Evolutionary conservation across 129 eudicot species (phyloP).

Genomic region (Tagetes erecta): DNA sequence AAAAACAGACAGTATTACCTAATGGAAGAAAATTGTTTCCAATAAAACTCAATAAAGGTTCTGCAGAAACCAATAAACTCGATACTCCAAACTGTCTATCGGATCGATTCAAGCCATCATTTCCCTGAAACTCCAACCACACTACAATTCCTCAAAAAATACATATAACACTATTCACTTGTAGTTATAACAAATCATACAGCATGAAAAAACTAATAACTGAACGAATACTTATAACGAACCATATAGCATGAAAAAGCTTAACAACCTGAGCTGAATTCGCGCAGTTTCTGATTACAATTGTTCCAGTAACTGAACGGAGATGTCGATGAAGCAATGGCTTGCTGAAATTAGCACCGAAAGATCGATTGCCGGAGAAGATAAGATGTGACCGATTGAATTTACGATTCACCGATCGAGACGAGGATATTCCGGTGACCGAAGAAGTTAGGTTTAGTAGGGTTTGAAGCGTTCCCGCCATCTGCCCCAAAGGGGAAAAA

Average conservation of each 20-base stretch:
- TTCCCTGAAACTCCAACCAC: constrained; percentile 47
- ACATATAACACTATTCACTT: constrained; percentile 2
- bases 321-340: constrained; percentile 31
- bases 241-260: constrained; percentile 1
- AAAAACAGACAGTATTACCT: constrained; percentile 43
- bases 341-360: constrained; percentile 3
- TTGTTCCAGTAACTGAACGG: constrained; percentile 34
- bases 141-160: constrained; percentile 22
- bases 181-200: constrained; percentile 5
- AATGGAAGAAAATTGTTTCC: constrained; percentile 72
- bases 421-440: constrained; percentile 36
- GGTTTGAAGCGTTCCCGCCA: constrained; percentile 65
- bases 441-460: constrained; percentile 32
- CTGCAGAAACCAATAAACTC: constrained; percentile 33
- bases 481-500: constrained; percentile 21
- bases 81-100: background rate
- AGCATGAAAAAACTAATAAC: background rate
- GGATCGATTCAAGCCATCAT: constrained; percentile 30
- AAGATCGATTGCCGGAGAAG: constrained; percentile 19
- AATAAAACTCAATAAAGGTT: constrained; percentile 49
- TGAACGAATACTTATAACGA: background rate
- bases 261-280: constrained; percentile 44
- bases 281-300: constrained; percentile 41
- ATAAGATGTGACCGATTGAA: background rate
- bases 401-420: constrained; percentile 23